Conservation (phyloP, 2,329 filamentous ascomycete species). For the Pseudogymnoascus sp. region DNA sequence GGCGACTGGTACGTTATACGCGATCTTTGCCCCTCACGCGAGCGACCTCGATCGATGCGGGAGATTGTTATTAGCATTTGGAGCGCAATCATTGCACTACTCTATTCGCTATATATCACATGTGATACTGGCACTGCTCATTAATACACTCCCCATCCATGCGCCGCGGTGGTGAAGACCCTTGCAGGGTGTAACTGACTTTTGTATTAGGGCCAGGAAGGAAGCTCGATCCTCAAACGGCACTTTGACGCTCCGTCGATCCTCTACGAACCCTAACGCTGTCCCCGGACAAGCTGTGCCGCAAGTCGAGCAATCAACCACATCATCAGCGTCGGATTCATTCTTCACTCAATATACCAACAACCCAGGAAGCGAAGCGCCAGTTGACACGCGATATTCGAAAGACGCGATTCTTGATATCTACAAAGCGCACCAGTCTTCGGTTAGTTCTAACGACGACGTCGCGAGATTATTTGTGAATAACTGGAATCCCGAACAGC, state of each 20-base stretch:
- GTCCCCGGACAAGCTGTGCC: conserved; percentile 27
- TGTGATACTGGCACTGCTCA: background rate
- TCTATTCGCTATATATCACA: background rate
- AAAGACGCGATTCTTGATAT: conserved; percentile 62
- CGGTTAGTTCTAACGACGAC: conserved; percentile 45
- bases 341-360: conserved; percentile 22
- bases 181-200: background rate
- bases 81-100: background rate
- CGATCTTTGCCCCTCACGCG: conserved; percentile 6
- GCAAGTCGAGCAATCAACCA: conserved; percentile 3
- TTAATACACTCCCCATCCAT: conserved; percentile 8
- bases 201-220: conserved; percentile 45
- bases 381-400: conserved; percentile 29
- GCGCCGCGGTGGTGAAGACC: background rate
- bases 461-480: conserved; percentile 63
- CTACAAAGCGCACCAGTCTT: conserved; percentile 51
- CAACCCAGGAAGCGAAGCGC: conserved; percentile 37
- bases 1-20: conserved; percentile 64
- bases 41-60: background rate
- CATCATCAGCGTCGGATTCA: conserved; percentile 17
- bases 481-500: conserved; percentile 70
- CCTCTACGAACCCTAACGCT: conserved; percentile 49
- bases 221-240: conserved; percentile 53
- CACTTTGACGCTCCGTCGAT: conserved; percentile 57
- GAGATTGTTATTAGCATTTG: background rate